These are phyloP conservation scores for Solanum infundibuliforme DNA, from an alignment of 257 asterid genomes.

Conservation along the genomic window DNA sequence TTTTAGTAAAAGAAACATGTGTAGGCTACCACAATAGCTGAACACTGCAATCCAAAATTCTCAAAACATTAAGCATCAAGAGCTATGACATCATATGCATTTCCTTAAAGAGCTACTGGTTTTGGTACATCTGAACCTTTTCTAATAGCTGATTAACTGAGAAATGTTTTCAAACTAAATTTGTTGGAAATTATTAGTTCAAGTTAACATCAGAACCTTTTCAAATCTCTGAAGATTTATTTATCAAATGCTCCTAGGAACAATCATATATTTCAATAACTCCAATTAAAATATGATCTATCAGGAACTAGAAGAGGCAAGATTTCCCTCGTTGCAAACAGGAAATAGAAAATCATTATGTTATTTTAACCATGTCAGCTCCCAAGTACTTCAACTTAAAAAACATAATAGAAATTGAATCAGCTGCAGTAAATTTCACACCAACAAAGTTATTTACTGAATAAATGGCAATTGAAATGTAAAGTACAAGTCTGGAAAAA, in stretches of 20 bases:
- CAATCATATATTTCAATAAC: not conserved
- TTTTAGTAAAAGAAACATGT: too few species aligned
- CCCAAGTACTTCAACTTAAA: not conserved
- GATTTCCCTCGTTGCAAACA: not conserved
- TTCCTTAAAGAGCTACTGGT: not conserved
- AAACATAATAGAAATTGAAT: not conserved
- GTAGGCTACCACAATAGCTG: not conserved
- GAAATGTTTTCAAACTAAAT: not conserved
- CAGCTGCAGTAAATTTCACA: not conserved
- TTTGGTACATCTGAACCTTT: not conserved
- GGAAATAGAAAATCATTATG: not conserved
- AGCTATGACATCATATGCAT: not conserved
- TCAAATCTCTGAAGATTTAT: not conserved
- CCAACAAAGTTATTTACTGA: not conserved
- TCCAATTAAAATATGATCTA: not conserved
- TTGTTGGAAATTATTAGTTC: not conserved
- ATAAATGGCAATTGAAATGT: not conserved
- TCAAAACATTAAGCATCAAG: not conserved
- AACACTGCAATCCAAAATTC: too few species aligned
- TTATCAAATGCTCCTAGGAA: not conserved
- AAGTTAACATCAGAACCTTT: not conserved
- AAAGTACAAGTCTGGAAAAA: slow-evolving; percentile 9
- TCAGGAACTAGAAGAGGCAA: not conserved
- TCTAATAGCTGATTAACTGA: not conserved
- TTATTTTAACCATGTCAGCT: not conserved